These are phyloP conservation scores for Coemansia sp. DNA, from an alignment of 192 early-diverging fungal genomes.

Conservation along the genomic window DNA sequence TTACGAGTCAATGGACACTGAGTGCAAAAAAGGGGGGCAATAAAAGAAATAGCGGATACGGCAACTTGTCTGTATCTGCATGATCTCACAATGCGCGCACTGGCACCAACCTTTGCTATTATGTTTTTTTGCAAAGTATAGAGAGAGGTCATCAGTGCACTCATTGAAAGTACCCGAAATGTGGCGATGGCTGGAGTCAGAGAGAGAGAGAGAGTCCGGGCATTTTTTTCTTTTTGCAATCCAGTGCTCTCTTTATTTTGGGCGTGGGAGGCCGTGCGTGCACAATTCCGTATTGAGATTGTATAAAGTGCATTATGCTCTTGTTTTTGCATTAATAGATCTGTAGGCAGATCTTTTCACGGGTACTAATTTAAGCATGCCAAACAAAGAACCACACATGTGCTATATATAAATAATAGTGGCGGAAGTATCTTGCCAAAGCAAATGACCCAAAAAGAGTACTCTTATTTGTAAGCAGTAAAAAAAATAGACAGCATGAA, in stretches of 20 bases:
- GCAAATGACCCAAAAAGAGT: not conserved
- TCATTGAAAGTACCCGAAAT: conserved; percentile 1
- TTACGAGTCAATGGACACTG: not conserved
- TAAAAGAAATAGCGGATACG: not conserved
- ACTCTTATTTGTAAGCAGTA: not conserved
- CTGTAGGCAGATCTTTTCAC: not conserved
- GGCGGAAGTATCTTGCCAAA: not conserved
- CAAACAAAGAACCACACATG: not conserved
- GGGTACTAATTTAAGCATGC: conserved; percentile 5
- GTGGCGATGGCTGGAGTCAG: conserved; percentile 6
- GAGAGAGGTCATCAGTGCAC: not conserved
- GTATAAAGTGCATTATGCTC: not conserved
- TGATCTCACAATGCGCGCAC: not conserved
- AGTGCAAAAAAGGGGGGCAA: not conserved
- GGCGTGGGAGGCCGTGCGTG: conserved; percentile 3
- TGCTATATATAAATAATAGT: not conserved
- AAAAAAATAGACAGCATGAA: not conserved
- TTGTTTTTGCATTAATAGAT: not conserved
- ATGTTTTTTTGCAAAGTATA: not conserved
- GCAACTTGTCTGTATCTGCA: not conserved
- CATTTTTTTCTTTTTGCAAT: not conserved
- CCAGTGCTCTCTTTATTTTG: not conserved
- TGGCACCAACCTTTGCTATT: not conserved
- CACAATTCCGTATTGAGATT: not conserved
- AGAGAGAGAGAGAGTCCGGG: not conserved